Base-by-base conservation (phyloP, 2,329 filamentous ascomycete genomes). In the Fusarium temperatum region DNA sequence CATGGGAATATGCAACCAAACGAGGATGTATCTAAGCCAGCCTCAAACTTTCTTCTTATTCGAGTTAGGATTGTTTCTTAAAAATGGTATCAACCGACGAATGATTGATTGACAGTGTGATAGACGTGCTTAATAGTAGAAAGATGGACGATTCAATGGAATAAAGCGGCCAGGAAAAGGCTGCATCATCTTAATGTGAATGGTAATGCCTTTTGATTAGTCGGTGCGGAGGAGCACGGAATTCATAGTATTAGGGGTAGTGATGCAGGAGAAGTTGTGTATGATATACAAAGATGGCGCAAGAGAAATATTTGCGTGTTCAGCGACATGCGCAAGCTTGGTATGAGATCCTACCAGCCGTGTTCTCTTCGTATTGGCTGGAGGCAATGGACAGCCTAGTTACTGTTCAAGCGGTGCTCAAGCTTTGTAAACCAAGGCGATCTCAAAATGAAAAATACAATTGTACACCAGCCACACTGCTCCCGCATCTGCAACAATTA, bases 351-450 rank as follows among this genome's bases (percentile, higher is more conserved):
- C 42, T 20, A 20, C 42, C 42, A 45, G 42, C 42, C 5, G 42
- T 11, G 18, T 24, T 26, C 42, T 26, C 17, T 45, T 45, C 24
- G 17, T 20, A 13, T 45, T 28, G 44, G 44, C 14, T n/a, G 10
- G 51, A n/a, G 35, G 26, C 18, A 35, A 32, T 54, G 13, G 51
- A 58, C 45, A 58, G 51, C 39, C 15, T 57, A 63, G 30, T 58
- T 26, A 53, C 64, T 4, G 36, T 68, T 20, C 28, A 58, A 36
- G 64, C 67, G 22, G 53, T 68, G 45, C 57, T 64, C 13, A 70
- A 59, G 22, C 17, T 58, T 36, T 68, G 53, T 38, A 69, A 47
- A 28, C 61, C 36, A 70, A 55, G 28, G 58, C 58, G 20, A 20
- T 32, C 6, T 35, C 28, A 26, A 68, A 63, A 42, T 38, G 45